phyloP scores from a whole-genome alignment of 805 yeast species.

The Wickerhamomyces tratensis region DNA sequence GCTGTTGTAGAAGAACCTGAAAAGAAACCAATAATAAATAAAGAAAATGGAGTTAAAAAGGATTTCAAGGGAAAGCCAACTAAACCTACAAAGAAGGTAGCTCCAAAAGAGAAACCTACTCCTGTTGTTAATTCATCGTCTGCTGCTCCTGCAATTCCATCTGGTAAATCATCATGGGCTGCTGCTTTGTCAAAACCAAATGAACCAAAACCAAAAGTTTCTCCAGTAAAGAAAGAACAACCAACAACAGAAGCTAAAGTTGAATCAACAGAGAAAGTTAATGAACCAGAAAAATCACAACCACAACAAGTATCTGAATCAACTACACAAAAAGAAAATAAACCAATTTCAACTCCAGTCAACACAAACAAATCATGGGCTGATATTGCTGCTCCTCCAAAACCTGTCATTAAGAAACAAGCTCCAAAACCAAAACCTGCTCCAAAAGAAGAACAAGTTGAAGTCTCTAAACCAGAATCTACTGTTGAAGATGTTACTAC shows the following conservation, averaged over 20 bases:
- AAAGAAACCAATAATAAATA: slow-evolving; percentile 11
- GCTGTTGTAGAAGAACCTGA: slow-evolving; percentile 10
- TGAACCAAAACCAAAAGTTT: slow-evolving; percentile 9
- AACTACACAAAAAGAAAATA: slow-evolving; percentile 5
- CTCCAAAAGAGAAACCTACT: slow-evolving; percentile 11
- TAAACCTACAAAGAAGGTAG: slow-evolving; percentile 13
- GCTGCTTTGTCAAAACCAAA: slow-evolving; percentile 16
- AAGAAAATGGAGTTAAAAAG: slow-evolving; percentile 9
- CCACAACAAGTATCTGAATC: slow-evolving; percentile 10
- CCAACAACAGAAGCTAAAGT: slow-evolving; percentile 2
- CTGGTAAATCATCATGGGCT: slow-evolving; percentile 18
- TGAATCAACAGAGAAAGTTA: too few species aligned
- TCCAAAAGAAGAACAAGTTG: slow-evolving; percentile 14
- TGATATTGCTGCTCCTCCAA: slow-evolving; percentile 49
- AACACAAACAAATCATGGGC: slow-evolving; percentile 49
- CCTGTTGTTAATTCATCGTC: slow-evolving; percentile 1
- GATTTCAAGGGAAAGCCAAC: slow-evolving; percentile 11
- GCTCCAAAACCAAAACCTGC: slow-evolving; percentile 21
- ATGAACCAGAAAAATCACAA: slow-evolving; percentile 5
- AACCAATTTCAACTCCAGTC: slow-evolving; percentile 15
- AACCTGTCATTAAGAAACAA: slow-evolving; percentile 22
- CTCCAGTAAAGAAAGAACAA: slow-evolving; percentile 9
- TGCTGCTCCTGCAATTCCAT: slow-evolving; percentile 9
- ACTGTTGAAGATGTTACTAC: slow-evolving; percentile 6
- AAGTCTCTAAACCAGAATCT: slow-evolving; percentile 3